phyloP scores from a whole-genome alignment of 768 basidiomycete genomes.

The Clavulina sp. region DNA sequence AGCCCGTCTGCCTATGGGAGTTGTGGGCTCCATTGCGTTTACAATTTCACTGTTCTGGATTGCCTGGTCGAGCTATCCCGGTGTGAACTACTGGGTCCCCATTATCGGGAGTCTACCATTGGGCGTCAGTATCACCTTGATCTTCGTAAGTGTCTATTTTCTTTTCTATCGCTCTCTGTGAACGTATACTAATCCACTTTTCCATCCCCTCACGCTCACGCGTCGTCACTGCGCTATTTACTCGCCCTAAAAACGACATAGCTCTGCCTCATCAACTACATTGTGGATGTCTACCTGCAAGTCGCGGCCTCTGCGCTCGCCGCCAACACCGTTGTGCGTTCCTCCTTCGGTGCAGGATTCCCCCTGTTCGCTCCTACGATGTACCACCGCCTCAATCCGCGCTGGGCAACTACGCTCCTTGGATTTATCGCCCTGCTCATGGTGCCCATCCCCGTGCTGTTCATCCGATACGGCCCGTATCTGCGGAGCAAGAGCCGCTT shows the following conservation, averaged over 20 bases:
- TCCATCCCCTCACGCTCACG: no score
- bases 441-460: constrained; percentile 21
- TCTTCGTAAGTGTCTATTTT: constrained; percentile 5
- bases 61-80: constrained; percentile 22
- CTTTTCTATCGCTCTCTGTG: no score
- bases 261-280: constrained; percentile 4
- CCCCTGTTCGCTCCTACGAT: constrained; percentile 17
- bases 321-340: constrained; percentile 14
- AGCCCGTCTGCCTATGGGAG: constrained; percentile 19
- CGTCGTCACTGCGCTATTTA: neutral
- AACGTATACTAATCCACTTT: no score
- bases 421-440: constrained; percentile 20
- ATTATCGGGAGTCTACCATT: constrained; percentile 9
- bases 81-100: constrained; percentile 10
- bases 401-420: constrained; percentile 21
- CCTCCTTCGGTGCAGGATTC: constrained; percentile 11
- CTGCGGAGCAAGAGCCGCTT: constrained; percentile 15
- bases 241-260: constrained; percentile 10
- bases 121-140: constrained; percentile 7
- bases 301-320: constrained; percentile 15
- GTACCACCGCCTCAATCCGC: constrained; percentile 18
- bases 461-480: constrained; percentile 21
- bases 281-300: constrained; percentile 9
- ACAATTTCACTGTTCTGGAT: constrained; percentile 24
- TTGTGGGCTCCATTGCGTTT: constrained; percentile 19